Conservation (phyloP, 1,284 basidiomycete species). For the Kwoniella shivajii region DNA sequence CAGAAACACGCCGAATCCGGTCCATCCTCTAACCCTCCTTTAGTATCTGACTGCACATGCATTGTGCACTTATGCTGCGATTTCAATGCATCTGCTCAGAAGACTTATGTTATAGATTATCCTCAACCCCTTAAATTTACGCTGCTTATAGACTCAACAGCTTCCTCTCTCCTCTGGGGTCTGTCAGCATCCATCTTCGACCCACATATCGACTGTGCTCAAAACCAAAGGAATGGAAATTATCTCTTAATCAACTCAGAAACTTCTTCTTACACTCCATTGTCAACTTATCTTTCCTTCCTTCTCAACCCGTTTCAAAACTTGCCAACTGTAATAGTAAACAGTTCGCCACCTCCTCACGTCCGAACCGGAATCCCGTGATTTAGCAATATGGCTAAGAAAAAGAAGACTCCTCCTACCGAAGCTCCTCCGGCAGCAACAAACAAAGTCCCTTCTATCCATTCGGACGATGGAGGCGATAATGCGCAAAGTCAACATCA, state of each 20-base stretch:
- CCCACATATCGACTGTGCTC: no score
- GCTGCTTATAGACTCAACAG: no score
- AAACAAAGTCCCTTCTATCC: constrained; percentile 1
- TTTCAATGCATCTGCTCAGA: no score
- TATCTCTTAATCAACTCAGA: no score
- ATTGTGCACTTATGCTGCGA: no score
- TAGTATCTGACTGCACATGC: not conserved
- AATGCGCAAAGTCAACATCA: constrained; percentile 7
- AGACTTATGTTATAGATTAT: no score
- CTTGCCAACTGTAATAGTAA: not conserved
- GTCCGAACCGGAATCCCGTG: not conserved
- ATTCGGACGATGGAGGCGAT: not conserved
- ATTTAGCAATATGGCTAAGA: constrained; percentile 13
- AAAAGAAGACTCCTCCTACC: constrained; percentile 4
- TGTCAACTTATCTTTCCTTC: not conserved
- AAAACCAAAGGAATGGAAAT: no score
- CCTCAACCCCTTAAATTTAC: no score
- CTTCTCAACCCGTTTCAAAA: no score
- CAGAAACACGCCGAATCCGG: constrained; percentile 3
- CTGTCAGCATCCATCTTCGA: no score
- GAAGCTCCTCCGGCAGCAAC: constrained; percentile 1
- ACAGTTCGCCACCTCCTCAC: not conserved
- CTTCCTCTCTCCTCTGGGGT: no score
- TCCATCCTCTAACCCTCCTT: not conserved
- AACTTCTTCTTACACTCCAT: not conserved